Conservation (phyloP, 2,329 filamentous ascomycete genomes). For the Acephala macrosclerotiorum region DNA sequence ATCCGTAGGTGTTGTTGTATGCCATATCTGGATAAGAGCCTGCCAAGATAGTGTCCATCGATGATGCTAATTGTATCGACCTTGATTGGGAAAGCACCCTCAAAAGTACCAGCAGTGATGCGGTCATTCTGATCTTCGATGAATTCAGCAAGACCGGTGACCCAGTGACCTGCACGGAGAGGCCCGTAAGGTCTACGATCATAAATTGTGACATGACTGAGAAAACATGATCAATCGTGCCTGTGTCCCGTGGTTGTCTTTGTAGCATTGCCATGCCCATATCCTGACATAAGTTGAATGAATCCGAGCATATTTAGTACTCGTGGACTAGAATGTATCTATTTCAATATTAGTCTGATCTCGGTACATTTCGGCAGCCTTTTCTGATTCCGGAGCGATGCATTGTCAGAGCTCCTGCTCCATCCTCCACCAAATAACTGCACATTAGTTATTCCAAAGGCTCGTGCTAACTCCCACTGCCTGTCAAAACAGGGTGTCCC, state of each 20-base stretch:
- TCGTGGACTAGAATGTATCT: neutral
- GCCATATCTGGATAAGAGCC: conserved; percentile 32
- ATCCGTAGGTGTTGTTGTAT: conserved; percentile 55
- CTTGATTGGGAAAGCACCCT: conserved; percentile 44
- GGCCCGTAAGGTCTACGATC: too few relatives aligned
- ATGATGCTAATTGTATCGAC: conserved; percentile 70
- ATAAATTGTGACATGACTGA: too few relatives aligned
- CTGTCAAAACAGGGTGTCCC: neutral
- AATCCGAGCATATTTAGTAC: neutral
- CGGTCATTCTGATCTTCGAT: conserved; percentile 67
- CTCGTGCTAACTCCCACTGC: neutral
- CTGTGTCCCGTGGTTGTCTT: too few relatives aligned
- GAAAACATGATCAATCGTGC: too few relatives aligned
- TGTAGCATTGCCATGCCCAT: too few relatives aligned
- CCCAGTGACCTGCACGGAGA: neutral
- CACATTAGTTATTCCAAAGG: neutral
- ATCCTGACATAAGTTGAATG: too few relatives aligned
- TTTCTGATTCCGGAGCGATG: neutral
- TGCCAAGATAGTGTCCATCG: conserved; percentile 69
- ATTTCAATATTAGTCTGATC: neutral
- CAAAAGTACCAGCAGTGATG: conserved; percentile 54
- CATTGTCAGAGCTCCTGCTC: neutral
- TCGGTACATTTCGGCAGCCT: neutral
- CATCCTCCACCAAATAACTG: neutral
- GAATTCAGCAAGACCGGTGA: conserved; percentile 55